Conservation (phyloP, 2,329 filamentous ascomycete genomes). For the Metarhizium robertsii region DNA sequence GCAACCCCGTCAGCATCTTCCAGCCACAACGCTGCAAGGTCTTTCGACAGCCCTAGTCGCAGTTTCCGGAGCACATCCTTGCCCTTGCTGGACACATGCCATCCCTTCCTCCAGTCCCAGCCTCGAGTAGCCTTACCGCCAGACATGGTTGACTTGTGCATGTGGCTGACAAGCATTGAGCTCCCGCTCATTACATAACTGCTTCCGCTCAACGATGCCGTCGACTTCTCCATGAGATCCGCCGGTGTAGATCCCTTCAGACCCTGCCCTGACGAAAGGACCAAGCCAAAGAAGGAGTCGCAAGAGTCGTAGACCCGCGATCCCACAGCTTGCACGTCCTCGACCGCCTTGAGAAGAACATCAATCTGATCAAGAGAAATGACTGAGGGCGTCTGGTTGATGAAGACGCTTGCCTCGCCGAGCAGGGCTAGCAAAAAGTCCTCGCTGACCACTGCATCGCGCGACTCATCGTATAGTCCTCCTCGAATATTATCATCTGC, state of each 20-base stretch:
- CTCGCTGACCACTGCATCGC: slow-evolving; percentile 77
- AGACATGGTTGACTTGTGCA: slow-evolving; percentile 50
- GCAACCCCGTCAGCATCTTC: slow-evolving; percentile 52
- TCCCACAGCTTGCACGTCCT: slow-evolving; percentile 69
- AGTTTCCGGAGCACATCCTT: slow-evolving; percentile 64
- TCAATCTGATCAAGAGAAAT: slow-evolving; percentile 66
- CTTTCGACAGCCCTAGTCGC: slow-evolving; percentile 63
- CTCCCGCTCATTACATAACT: slow-evolving; percentile 65
- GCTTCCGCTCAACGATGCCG: slow-evolving; percentile 43
- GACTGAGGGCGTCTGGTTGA: slow-evolving; percentile 46
- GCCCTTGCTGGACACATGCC: slow-evolving; percentile 57
- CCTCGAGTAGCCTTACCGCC: slow-evolving; percentile 48
- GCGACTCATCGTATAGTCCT: slow-evolving; percentile 72
- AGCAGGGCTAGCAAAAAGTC: slow-evolving; percentile 78
- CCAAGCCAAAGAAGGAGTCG: slow-evolving; percentile 69
- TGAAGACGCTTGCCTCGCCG: slow-evolving; percentile 72
- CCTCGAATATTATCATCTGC: slow-evolving; percentile 87
- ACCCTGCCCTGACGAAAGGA: slow-evolving; percentile 60
- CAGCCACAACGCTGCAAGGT: slow-evolving; percentile 62
- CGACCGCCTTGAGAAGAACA: slow-evolving; percentile 64
- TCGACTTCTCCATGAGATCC: slow-evolving; percentile 55
- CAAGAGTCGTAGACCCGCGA: slow-evolving; percentile 63
- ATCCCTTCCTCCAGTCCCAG: slow-evolving; percentile 73
- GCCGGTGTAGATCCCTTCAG: slow-evolving; percentile 53
- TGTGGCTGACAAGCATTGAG: slow-evolving; percentile 56